These are phyloP conservation scores for Colletotrichum siamense DNA, from an alignment of 2,329 filamentous ascomycete species.

Conservation along the genomic window DNA sequence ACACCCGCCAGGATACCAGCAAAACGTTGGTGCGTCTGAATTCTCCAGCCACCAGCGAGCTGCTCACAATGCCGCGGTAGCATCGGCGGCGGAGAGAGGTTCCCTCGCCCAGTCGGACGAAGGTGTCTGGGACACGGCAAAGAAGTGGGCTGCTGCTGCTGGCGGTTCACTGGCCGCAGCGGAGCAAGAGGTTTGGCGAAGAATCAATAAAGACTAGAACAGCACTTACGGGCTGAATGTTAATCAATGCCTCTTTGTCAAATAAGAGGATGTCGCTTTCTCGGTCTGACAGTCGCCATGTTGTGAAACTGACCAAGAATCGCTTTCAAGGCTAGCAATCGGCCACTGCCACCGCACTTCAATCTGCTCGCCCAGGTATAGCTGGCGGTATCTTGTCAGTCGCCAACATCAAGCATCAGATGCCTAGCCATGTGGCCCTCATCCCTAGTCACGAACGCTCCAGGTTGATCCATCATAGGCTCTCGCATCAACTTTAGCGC, in stretches of 20 bases:
- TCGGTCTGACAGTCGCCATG: background rate
- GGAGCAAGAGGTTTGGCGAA: slow-evolving; percentile 67
- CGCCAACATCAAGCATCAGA: background rate
- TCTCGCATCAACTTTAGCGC: background rate
- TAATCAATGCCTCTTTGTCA: background rate
- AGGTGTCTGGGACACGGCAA: slow-evolving; percentile 61
- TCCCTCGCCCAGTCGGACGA: slow-evolving; percentile 36
- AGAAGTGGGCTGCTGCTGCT: slow-evolving; percentile 62
- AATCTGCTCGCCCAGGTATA: background rate
- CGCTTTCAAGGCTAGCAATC: background rate
- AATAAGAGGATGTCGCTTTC: background rate
- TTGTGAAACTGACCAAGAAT: background rate
- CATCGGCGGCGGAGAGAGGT: slow-evolving; percentile 31
- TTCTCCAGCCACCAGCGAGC: slow-evolving; percentile 52
- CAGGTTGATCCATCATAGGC: background rate
- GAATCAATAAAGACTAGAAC: slow-evolving; percentile 62
- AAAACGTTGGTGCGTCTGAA: slow-evolving; percentile 59
- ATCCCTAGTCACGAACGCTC: background rate
- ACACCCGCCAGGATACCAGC: slow-evolving; percentile 62
- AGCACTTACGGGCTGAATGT: background rate
- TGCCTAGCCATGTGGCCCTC: background rate
- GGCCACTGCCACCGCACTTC: background rate
- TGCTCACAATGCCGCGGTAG: slow-evolving; percentile 40
- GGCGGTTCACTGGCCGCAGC: slow-evolving; percentile 63
- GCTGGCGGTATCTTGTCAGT: background rate